These are phyloP conservation scores for Metschnikowia shivogae DNA, from an alignment of 805 yeast species.

Conservation along the genomic window DNA sequence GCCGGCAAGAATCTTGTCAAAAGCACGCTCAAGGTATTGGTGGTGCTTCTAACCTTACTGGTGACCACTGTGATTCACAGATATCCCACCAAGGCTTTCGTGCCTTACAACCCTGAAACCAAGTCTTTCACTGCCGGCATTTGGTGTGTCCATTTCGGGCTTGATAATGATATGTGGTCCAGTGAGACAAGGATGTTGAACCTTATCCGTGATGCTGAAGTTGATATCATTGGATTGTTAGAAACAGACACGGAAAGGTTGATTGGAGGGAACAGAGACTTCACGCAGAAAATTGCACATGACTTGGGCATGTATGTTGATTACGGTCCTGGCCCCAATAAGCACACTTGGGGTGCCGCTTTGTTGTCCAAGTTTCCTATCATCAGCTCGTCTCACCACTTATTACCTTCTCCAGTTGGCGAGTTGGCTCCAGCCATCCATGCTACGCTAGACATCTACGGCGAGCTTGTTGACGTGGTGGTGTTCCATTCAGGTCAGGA, in stretches of 20 bases:
- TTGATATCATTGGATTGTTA: slow-evolving; percentile 85
- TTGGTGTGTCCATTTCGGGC: slow-evolving; percentile 97
- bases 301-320: slow-evolving; percentile 93
- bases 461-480: slow-evolving; percentile 81
- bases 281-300: slow-evolving; percentile 87
- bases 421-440: slow-evolving; percentile 98
- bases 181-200: slow-evolving; percentile 86
- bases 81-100: slow-evolving; percentile 61
- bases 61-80: slow-evolving; percentile 56
- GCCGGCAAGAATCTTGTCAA: slow-evolving; percentile 18
- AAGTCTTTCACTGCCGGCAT: slow-evolving; percentile 88
- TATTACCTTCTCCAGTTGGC: slow-evolving; percentile 95
- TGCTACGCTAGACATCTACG: slow-evolving; percentile 90
- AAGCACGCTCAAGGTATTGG: slow-evolving; percentile 29
- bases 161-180: slow-evolving; percentile 98
- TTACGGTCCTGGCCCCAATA: slow-evolving; percentile 96
- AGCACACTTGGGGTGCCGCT: slow-evolving; percentile 98
- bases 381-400: slow-evolving; percentile 80
- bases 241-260: slow-evolving; percentile 93
- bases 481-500: slow-evolving; percentile 99
- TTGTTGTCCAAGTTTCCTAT: slow-evolving; percentile 93
- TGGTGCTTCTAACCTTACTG: slow-evolving; percentile 48
- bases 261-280: slow-evolving; percentile 92
- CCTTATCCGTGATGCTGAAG: slow-evolving; percentile 76
- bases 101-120: slow-evolving; percentile 46